Percentiles rank a stretch among this genome's conserved stretches.
Conservation (phyloP, 305 asterid species). For the Fraxinus angustifolia region DNA sequence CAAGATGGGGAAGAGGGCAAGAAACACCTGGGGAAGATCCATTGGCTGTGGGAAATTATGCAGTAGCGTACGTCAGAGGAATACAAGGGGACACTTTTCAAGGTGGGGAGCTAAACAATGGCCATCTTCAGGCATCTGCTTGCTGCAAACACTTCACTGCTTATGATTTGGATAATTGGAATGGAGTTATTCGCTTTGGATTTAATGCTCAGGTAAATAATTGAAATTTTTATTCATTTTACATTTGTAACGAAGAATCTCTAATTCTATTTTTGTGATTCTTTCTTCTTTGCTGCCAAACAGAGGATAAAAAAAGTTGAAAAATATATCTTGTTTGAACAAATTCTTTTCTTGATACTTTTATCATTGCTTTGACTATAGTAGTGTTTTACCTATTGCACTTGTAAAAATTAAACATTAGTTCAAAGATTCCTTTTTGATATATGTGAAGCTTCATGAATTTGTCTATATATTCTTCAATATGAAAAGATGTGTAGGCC, state of each 20-base stretch:
- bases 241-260: not conserved
- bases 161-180: too few relatives aligned
- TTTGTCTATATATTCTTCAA: not conserved
- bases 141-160: too few relatives aligned
- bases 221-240: not conserved
- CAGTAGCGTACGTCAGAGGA: too few relatives aligned
- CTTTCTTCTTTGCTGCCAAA: not conserved
- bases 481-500: not conserved
- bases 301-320: not conserved
- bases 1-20: slow-evolving; percentile 21
- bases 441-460: not conserved
- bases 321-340: not conserved
- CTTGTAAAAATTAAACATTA: not conserved
- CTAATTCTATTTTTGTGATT: not conserved
- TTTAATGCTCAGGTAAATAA: too few relatives aligned
- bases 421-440: not conserved
- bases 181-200: too few relatives aligned
- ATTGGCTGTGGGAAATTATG: too few relatives aligned
- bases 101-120: too few relatives aligned
- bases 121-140: too few relatives aligned
- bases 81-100: slow-evolving; percentile 7
- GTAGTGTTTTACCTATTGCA: not conserved
- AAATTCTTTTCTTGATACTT: not conserved
- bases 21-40: too few relatives aligned
- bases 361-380: not conserved